Base-by-base conservation (phyloP, 2,329 filamentous ascomycete species). In the Tolypocladium ovalisporum region DNA sequence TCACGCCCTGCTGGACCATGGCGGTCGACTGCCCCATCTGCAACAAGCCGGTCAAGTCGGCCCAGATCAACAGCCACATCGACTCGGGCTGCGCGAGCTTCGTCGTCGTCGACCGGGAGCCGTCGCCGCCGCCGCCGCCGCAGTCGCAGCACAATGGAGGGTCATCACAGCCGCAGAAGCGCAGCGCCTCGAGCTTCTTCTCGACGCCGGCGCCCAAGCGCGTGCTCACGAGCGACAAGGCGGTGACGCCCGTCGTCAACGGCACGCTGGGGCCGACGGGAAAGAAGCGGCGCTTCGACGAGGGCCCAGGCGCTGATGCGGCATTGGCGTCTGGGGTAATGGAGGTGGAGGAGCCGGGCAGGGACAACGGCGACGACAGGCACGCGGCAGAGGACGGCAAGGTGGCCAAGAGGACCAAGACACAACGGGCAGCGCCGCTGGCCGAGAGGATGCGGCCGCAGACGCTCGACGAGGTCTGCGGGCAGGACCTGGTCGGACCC, bases 361-460 rank as follows among this genome's bases (percentile, higher is more conserved):
- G 47, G 6, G 59, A 58, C 0, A 59, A 58, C 0, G 60, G 56
- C 7, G 54, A 55, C 52, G 7, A 24, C 10, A 59, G 60, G 5
- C 52, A 57, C 10, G 61, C 62, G 12, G 55, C 44, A 1, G 59
- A 60, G 10, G 59, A 56, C 1, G 58, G 58, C 44, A 58, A 39
- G 54, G 66, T 76, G 10, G 63, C 76, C 4, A 91, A 93, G 70
- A 87, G 85, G 67, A 75, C 80, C 17, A 90, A 89, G 73, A 82
- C 78, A 39, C 82, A 85, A 58, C 84, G 85, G 65, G 84, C 86
- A 1, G 91, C 90, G 10, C 94, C 94, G 0, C 77, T 99, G 22
- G 92, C 94, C 2, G 94, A 99, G 72, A 88, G 93, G 35, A 96
- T 97, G 90, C 85, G 94, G 4, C 94, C 94, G 1, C 80, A 79